Evolutionary conservation across 169 alveolate species (phyloP).

Genomic region (Eimeria maxima): DNA sequence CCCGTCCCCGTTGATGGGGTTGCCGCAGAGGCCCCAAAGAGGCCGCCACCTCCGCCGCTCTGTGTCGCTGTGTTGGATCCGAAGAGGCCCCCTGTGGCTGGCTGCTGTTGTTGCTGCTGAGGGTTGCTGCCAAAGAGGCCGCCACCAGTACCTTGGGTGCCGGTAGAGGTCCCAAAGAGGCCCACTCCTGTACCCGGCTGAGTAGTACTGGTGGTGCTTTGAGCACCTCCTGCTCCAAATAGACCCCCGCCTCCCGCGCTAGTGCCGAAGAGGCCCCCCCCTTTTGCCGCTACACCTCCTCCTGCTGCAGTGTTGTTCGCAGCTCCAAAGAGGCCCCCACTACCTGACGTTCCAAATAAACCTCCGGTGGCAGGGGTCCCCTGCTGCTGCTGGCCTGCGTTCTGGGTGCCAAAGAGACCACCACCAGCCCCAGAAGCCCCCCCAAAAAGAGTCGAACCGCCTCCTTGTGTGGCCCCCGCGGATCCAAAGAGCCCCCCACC

Average conservation of each 20-base stretch:
- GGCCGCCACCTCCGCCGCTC: too few relatives aligned
- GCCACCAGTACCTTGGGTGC: too few relatives aligned
- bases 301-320: background rate
- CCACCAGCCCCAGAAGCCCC: constrained; percentile 3
- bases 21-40: too few relatives aligned
- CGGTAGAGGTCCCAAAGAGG: too few relatives aligned
- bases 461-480: constrained; percentile 40
- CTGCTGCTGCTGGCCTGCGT: constrained; percentile 61
- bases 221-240: background rate
- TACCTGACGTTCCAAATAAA: constrained; percentile 18
- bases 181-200: too few relatives aligned
- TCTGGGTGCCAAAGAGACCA: constrained; percentile 34
- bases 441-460: constrained; percentile 52
- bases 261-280: constrained; percentile 58
- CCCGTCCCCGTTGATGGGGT: too few relatives aligned
- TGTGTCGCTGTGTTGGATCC: too few relatives aligned
- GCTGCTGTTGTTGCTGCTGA: too few relatives aligned
- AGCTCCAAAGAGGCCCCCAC: constrained; percentile 51
- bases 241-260: constrained; percentile 49
- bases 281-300: background rate
- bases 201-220: too few relatives aligned
- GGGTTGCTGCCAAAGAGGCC: too few relatives aligned
- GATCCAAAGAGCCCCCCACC: constrained; percentile 61
- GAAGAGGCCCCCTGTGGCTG: too few relatives aligned
- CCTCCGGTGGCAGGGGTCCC: constrained; percentile 46